Base-by-base conservation (phyloP, 2,329 filamentous ascomycete species). In the Lecanicillium sp. region DNA sequence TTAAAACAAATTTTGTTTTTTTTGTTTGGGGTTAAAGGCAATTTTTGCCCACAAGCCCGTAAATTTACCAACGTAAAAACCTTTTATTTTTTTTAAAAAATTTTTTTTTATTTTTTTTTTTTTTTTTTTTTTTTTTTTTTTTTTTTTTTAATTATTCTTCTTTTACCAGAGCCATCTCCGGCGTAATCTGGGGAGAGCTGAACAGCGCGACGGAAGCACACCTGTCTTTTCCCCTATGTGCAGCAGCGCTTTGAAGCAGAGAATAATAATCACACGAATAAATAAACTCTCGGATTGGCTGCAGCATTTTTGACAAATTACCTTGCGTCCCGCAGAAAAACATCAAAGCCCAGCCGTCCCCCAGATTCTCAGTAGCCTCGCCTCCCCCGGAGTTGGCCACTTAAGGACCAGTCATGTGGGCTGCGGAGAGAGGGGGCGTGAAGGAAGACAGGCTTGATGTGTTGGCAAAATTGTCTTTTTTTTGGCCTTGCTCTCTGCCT, bases 231-330 rank as follows among this genome's bases (percentile, higher is more conserved):
- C 26, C 26, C 26, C n/a, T n/a, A n/a, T 29, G 26, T 7, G 26
- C 26, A 29, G 7, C 26, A 29, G 7, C 12, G 26, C 26, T 29
- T 29, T 29, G 26, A 29, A 29, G 26, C 26, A 7, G 26, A 7
- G 12, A 7, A 7, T 29, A 7, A 12, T 39, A 23, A 30, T 46
- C n/a, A n/a, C n/a, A n/a, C n/a, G n/a, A n/a, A n/a, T n/a, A n/a
- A n/a, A n/a, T n/a, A n/a, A n/a, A n/a, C n/a, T n/a, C n/a, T n/a
- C n/a, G n/a, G n/a, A n/a, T n/a, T n/a, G n/a, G n/a, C n/a, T n/a
- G n/a, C n/a, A n/a, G n/a, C n/a, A n/a, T 46, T 29, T 29, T 46
- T 38, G 43, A 46, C 43, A 32, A 46, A 46, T 46, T 33, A 46
- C 35, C 33, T 37, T 46, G 33, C 24, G 17, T 30, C 14, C n/a